Evolutionary conservation across 1,284 basidiomycete species (phyloP), one percentile per base, ranked within the genome.

Genomic region (Uromyces viciae-fabae): DNA sequence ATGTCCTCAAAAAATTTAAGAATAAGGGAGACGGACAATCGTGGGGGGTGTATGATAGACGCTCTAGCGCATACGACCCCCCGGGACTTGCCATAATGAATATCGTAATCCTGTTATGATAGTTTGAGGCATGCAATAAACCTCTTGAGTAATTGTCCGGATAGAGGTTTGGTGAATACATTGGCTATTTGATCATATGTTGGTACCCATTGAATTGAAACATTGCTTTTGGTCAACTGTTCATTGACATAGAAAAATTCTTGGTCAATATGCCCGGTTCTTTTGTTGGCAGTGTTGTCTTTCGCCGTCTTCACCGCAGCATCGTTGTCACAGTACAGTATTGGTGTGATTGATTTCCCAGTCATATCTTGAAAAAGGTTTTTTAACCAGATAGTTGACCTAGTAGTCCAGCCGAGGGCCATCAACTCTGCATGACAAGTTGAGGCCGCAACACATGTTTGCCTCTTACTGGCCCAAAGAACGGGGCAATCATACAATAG

Each of bases 91-190:
- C 52, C 52, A 54, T 54, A 4, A 54, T 19, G 15, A 3, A 54
- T 54, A 25, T 17, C 52, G 5, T 28, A 8, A 60, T 4, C 58
- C 58, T 60, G 58, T 3, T 19, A 19, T 7, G 60, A 36, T 38
- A 64, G 36, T 7, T 64, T 33, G 60, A 64, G 60, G 60, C 60
- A 38, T 31, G 60, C 38, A 22, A 71, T n/a, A 25, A 71, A 40
- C 68, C 68, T 43, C 43, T 71, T 17, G 40, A 46, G 42, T 40
- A 25, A 42, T 42, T n/a, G 15, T 40, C 52, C 36, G 3, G 52
- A 49, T 25, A 75, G n/a, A n/a, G 73, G 49, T 42, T 75, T 75
- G 5, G 73, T 75, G 22, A 75, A 40, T n/a, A 75, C 33, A 25
- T 75, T 31, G 25, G 73, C 73, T 9, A 56, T 22, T 43, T 58